phyloP scores from a whole-genome alignment of 768 basidiomycete species.

The Tulasnella sp. region DNA sequence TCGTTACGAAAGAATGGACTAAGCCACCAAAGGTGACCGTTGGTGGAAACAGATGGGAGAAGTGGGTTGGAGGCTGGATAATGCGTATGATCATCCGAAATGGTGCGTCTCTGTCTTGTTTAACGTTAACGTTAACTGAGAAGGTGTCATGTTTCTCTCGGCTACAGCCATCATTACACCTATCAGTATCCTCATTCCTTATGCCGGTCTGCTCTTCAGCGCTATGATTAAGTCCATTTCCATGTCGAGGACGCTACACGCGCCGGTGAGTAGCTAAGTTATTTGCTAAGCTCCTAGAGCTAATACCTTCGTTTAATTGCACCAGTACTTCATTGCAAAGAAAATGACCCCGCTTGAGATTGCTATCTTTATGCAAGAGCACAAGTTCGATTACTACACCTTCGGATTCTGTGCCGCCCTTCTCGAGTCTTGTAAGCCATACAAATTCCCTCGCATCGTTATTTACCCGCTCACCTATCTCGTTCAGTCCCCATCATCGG shows the following conservation, averaged over 20 bases:
- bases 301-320: neutral
- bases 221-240: slow-evolving; percentile 58
- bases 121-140: too few relatives aligned
- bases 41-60: slow-evolving; percentile 28
- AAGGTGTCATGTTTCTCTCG: too few relatives aligned
- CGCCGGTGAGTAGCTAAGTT: slow-evolving; percentile 37
- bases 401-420: slow-evolving; percentile 82
- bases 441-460: neutral
- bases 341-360: slow-evolving; percentile 62
- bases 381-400: slow-evolving; percentile 69
- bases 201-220: slow-evolving; percentile 50
- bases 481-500: slow-evolving; percentile 62
- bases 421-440: slow-evolving; percentile 43
- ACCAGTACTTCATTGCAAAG: slow-evolving; percentile 75
- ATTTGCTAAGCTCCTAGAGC: neutral
- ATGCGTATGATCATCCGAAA: slow-evolving; percentile 37
- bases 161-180: slow-evolving; percentile 42
- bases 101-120: too few relatives aligned
- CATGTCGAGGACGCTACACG: slow-evolving; percentile 58
- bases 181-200: slow-evolving; percentile 49
- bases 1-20: slow-evolving; percentile 45
- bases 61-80: slow-evolving; percentile 32
- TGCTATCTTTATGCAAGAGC: slow-evolving; percentile 74
- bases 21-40: slow-evolving; percentile 32
- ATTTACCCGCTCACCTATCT: neutral